phyloP scores from a whole-genome alignment of 371 early-diverging fungal species.

The Lichtheimia hyalospora region DNA sequence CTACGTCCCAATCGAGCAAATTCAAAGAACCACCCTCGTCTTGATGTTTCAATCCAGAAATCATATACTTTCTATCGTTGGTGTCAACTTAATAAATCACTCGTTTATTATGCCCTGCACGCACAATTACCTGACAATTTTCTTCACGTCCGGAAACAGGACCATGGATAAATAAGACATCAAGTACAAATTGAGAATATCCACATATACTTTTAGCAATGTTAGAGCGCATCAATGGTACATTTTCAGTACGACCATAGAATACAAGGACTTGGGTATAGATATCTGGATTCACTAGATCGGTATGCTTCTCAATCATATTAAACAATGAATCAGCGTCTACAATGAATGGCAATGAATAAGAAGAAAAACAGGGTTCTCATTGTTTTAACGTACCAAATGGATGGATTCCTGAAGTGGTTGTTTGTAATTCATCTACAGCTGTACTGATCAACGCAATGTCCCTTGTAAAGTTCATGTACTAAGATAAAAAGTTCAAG shows the following conservation, averaged over 20 bases:
- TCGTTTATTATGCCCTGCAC: not conserved
- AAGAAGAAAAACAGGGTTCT: not conserved
- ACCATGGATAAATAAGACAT: constrained; percentile 20
- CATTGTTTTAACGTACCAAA: too few species aligned
- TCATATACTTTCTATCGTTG: constrained; percentile 11
- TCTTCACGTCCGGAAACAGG: not conserved
- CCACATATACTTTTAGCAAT: constrained; percentile 3
- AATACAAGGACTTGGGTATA: constrained; percentile 20
- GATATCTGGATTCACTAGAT: not conserved
- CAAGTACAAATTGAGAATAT: constrained; percentile 14
- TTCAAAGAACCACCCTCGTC: constrained; percentile 22
- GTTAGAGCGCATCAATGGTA: constrained; percentile 3
- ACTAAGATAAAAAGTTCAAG: not conserved
- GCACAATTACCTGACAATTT: constrained; percentile 17
- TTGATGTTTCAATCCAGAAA: constrained; percentile 7
- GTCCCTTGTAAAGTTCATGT: constrained; percentile 14
- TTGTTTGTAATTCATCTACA: constrained; percentile 5
- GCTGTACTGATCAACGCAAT: not conserved
- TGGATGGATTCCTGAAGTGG: too few species aligned
- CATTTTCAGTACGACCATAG: constrained; percentile 16
- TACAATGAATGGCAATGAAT: not conserved
- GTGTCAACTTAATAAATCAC: too few species aligned
- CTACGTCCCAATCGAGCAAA: constrained; percentile 16
- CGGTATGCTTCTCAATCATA: constrained; percentile 13
- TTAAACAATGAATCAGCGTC: constrained; percentile 10